Conservation (phyloP, 805 yeast genomes). For the Metschnikowia drakensbergensis region DNA sequence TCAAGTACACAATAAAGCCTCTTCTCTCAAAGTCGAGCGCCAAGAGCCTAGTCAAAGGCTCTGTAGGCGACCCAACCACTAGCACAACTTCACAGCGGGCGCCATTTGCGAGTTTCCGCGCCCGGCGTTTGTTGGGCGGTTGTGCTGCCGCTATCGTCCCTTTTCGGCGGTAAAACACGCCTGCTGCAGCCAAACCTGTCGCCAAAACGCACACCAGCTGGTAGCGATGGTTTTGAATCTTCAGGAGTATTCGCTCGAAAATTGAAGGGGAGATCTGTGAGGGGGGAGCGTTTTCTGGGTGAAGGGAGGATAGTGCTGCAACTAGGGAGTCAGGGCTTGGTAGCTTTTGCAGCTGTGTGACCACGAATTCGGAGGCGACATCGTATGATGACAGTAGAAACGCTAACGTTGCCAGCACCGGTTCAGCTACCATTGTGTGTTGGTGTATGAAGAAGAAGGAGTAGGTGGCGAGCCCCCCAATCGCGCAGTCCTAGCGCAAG, state of each 20-base stretch:
- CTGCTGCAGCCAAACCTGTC: constrained; percentile 12
- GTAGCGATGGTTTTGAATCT: constrained; percentile 2
- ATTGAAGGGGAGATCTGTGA: constrained; percentile 1
- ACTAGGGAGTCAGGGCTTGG: constrained; percentile 15
- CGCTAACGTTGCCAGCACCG: constrained; percentile 37
- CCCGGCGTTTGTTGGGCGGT: constrained; percentile 42
- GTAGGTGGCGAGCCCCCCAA: background rate
- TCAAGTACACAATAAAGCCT: constrained; percentile 77
- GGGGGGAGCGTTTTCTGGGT: background rate
- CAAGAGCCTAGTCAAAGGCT: constrained; percentile 64
- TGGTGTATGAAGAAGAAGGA: background rate
- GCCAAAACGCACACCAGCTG: constrained; percentile 6
- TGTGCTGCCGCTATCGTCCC: constrained; percentile 7
- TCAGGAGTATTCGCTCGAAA: background rate
- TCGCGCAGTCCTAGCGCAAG: background rate
- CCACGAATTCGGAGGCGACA: constrained; percentile 20
- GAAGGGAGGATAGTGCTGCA: constrained; percentile 4
- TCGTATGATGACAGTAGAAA: constrained; percentile 24
- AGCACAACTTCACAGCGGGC: constrained; percentile 73
- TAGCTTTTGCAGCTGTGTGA: constrained; percentile 23
- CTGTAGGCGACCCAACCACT: constrained; percentile 72
- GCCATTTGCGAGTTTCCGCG: constrained; percentile 61
- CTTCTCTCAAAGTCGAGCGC: constrained; percentile 72
- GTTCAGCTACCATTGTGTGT: constrained; percentile 41
- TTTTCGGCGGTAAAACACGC: constrained; percentile 5